Evolutionary conservation across 2,329 filamentous ascomycete species (phyloP), one percentile per base, ranked within the genome.

Genomic region (Delphinella strobiligena): DNA sequence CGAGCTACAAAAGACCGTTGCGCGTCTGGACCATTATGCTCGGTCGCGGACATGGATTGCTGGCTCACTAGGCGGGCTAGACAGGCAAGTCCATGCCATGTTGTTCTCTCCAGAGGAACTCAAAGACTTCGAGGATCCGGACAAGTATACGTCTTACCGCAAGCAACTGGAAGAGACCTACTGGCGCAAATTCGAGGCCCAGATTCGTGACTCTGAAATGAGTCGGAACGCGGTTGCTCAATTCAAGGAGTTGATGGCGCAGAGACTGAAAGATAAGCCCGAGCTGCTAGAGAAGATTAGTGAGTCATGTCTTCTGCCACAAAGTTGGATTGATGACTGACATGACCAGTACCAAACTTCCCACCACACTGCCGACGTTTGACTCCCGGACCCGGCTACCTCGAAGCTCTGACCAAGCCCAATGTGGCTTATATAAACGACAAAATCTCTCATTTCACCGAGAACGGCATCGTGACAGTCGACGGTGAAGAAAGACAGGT

Each of bases 1-100:
- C 0, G 72, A 72, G 33, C 47, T 78, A 1, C 71, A 75, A 40
- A 62, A 62, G 19, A 50, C 47, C 41, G 55, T 50, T 4, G 45
- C 44, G 14, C 69, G 63, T 2, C 60, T 82, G 0, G 75, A 82
- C 45, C 75, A 80, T 54, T 82, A 81, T 46, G 75, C 70, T 1
- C 64, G 79, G 8, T 78, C 71, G 48, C 70, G 64, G 22, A 82
- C 79, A 0, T 84, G 80, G 80, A 74, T 83, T 19, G 74, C 78
- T 0, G 67, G 72, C 2, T 73, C 74, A 0, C 80, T 76, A 56
- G 61, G 71, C 43, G 60, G 71, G 48, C 31, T 47, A 19, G 54
- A 62, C 35, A 68, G 74, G 22, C 71, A 68, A 19, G 61, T 73
- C 1, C 70, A 69, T 24, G 66, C 77, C 0, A 75, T 78, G 34